Evolutionary conservation across 495 filamentous ascomycete species (phyloP), one percentile per base, ranked within the genome.

Genomic region (Durotheca rogersii): DNA sequence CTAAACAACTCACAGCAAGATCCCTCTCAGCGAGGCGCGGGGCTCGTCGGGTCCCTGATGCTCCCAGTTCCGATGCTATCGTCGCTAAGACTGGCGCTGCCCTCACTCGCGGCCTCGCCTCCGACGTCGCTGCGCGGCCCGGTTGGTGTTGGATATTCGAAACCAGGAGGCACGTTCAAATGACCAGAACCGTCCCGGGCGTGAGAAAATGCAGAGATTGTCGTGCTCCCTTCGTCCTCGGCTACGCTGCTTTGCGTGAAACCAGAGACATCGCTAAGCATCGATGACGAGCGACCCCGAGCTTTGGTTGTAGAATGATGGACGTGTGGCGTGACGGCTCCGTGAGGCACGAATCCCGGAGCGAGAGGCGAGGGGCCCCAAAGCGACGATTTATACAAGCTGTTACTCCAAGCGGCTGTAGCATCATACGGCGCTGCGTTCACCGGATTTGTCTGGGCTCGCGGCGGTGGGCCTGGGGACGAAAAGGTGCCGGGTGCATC

Each of bases 181-280:
- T 41, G 43, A 31, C 46, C 46, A 10, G 55, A 56, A 15, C 48
- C 36, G 18, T 36, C 50, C 23, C 45, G 51, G 7, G 15, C n/a
- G 11, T 48, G 41, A 2, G 41, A 51, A 6, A 43, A 51, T 21
- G 45, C 25, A 15, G 44, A 17, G 6, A 56, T 38, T 3, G 39
- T 53, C 20, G 17, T 55, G 17, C 38, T 35, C 16, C 46, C 54
- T 16, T 63, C 62, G 14, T 65, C 60, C 2, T 66, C 60, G 5
- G 57, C 56, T 6, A 41, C 71, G 38, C 73, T 77, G 23, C 71
- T 76, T 58, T 85, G 81, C 0, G 84, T 86, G 61, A 86, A 83
- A 34, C 81, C 82, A 16, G 80, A 84, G 30, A 84, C 69, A 51
- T 81, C 75, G 60, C 80, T 84, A 11, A 85, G 76, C 84, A 87